Evolutionary conservation across 139 green algal species (phyloP).

Genomic region (Yamagishiella unicocca): DNA sequence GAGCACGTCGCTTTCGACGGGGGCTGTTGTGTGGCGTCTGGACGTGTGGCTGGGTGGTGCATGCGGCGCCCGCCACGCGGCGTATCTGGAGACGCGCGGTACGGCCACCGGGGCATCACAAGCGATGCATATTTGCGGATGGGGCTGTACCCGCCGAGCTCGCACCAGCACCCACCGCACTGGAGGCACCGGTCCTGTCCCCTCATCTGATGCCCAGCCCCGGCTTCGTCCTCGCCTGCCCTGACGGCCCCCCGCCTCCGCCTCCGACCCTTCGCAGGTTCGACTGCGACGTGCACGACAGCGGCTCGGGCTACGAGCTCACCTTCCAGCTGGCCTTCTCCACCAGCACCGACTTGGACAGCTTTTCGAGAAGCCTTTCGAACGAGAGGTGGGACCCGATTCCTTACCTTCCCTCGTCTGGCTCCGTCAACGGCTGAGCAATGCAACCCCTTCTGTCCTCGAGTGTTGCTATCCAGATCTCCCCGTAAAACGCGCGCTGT

Average conservation of each 20-base stretch:
- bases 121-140: too few relatives aligned
- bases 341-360: neutral
- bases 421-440: too few relatives aligned
- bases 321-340: neutral
- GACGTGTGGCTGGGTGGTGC: neutral
- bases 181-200: neutral
- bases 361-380: neutral
- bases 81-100: too few relatives aligned
- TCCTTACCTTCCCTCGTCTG: too few relatives aligned
- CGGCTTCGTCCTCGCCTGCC: neutral
- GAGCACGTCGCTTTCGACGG: too few relatives aligned
- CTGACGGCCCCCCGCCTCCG: neutral
- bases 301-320: neutral
- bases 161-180: neutral
- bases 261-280: neutral
- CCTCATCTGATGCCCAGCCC: neutral
- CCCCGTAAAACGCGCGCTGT: neutral
- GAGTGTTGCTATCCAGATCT: neutral
- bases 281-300: neutral
- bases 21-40: too few relatives aligned
- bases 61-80: neutral
- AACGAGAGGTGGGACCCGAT: neutral
- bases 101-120: too few relatives aligned
- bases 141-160: neutral
- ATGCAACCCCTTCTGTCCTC: neutral